Base-by-base conservation (phyloP, 1,139 yeast species). In the Wickerhamiella infanticola region DNA sequence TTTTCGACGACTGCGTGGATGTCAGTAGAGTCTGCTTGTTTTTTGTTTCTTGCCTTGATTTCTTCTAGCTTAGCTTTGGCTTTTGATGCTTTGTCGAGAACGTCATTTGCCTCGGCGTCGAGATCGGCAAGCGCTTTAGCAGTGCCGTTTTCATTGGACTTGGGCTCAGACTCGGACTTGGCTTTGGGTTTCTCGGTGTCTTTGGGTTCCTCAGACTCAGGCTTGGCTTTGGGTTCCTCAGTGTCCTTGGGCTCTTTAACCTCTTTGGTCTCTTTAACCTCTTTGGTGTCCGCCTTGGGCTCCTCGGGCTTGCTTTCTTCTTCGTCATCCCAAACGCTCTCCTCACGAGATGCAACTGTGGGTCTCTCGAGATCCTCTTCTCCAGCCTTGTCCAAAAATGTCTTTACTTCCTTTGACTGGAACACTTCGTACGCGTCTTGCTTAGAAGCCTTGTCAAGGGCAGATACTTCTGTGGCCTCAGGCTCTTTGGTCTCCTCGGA, bases 341-440 rank as follows among this genome's bases (percentile, higher is more conserved):
- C 47, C 11, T 63, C 69, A 24, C 56, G 60, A n/a, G 48, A 51
- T 11, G 50, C 42, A 37, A 60, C 60, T 0, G 60, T 57, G 18
- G 65, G 62, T 41, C 62, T 63, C 41, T 63, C 64, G 2, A 62
- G 64, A 18, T 65, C 70, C 3, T 72, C 77, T n/a, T 74, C 79
- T 24, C 66, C 66, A 4, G 78, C 77, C 55, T 76, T 78, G 50
- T 70, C 63, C 39, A 79, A 57, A 51, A 79, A 61, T 24, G 65
- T 61, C 47, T 67, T 64, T 8, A 78, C 81, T 41, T 66, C 68
- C 44, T 71, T 68, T 38, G 69, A 65, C 39, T 70, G 68, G 45
- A 75, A 60, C 37, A 70, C 63, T n/a, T 70, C 74, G 50, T 73
- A 75, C 35, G 74, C 60, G 41, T 64, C 65, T 46, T 64, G 59